Evolutionary conservation across 805 yeast species (phyloP).

Genomic region (Zygotorulaspora chibaensis): DNA sequence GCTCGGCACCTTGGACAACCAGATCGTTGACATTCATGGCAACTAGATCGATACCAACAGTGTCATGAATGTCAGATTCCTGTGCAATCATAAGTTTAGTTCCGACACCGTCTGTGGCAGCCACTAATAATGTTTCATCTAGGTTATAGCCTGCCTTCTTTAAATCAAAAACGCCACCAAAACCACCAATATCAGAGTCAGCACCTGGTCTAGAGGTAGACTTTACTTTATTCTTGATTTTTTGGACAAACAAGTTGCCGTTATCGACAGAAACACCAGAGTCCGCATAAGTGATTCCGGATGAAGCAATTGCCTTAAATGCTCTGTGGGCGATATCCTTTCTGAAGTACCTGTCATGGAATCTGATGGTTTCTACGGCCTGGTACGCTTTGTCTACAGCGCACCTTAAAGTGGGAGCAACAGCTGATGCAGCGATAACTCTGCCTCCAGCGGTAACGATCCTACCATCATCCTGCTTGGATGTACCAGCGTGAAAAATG

Average conservation of each 20-base stretch:
- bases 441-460: slow-evolving; percentile 91
- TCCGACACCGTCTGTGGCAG: slow-evolving; percentile 99
- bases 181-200: slow-evolving; percentile 97
- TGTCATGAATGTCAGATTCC: slow-evolving; percentile 78
- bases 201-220: slow-evolving; percentile 95
- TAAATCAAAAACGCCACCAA: slow-evolving; percentile 94
- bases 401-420: slow-evolving; percentile 64
- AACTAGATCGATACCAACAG: slow-evolving; percentile 98
- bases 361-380: slow-evolving; percentile 74
- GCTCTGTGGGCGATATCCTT: slow-evolving; percentile 96
- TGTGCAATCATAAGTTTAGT: slow-evolving; percentile 95
- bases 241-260: slow-evolving; percentile 86
- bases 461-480: slow-evolving; percentile 45
- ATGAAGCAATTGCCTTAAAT: slow-evolving; percentile 50
- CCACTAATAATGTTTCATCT: slow-evolving; percentile 77
- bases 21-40: slow-evolving; percentile 99
- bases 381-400: slow-evolving; percentile 83
- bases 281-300: slow-evolving; percentile 75
- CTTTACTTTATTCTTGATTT: slow-evolving; percentile 84
- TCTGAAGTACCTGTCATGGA: slow-evolving; percentile 76
- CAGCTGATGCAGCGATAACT: slow-evolving; percentile 92
- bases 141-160: slow-evolving; percentile 79
- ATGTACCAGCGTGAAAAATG: slow-evolving; percentile 97
- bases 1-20: slow-evolving; percentile 99
- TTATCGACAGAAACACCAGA: slow-evolving; percentile 98